Percentiles rank a stretch among this genome's conserved stretches.
phyloP scores from a whole-genome alignment of 192 early-diverging fungal species.

The Podila clonocystis region DNA sequence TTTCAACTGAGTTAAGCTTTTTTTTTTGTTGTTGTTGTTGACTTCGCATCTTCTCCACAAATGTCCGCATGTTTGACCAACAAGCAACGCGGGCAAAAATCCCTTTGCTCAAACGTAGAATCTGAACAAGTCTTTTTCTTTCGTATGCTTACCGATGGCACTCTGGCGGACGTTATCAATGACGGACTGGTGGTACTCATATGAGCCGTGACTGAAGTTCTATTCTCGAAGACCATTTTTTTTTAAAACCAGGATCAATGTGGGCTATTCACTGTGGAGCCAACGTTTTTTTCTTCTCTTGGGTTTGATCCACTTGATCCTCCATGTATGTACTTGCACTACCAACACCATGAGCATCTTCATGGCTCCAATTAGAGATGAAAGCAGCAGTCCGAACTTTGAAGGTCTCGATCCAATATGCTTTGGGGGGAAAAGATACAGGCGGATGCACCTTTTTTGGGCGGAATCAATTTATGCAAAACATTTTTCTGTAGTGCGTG shows the following conservation, averaged over 20 bases:
- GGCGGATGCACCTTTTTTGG: constrained; percentile 1
- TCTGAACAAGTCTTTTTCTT: no score
- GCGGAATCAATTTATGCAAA: constrained; percentile 1
- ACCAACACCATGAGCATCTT: no score
- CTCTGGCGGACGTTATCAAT: constrained; percentile 65
- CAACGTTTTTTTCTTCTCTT: neutral
- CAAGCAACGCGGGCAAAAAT: constrained; percentile 14
- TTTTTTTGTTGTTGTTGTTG: neutral
- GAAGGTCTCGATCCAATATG: neutral
- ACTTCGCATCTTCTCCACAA: neutral
- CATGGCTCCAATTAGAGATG: no score
- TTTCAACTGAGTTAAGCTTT: neutral
- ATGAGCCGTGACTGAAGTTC: constrained; percentile 68
- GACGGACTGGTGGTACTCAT: constrained; percentile 72
- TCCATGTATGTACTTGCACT: neutral
- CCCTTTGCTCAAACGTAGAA: no score
- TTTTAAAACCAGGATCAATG: neutral
- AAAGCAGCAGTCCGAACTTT: no score
- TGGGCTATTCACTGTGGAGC: neutral
- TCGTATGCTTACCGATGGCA: constrained; percentile 46
- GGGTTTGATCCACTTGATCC: neutral
- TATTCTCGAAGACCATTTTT: neutral
- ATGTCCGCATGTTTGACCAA: no score
- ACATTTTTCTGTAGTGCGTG: neutral
- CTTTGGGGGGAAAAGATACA: neutral